Base-by-base conservation (phyloP, 768 basidiomycete species). In the Lanmaoa pseudosensibilis region DNA sequence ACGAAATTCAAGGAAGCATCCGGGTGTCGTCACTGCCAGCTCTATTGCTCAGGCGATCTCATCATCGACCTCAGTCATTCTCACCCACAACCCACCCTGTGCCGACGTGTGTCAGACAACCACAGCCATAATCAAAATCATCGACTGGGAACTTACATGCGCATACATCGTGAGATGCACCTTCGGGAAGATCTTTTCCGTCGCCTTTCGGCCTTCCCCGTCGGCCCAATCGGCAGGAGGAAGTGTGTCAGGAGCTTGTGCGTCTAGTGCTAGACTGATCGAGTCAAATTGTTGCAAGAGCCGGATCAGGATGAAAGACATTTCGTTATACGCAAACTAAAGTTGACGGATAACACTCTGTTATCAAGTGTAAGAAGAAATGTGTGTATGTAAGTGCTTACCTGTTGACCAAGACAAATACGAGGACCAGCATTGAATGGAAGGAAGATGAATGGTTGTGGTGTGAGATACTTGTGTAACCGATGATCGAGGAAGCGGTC, bases 361-460 rank as follows among this genome's bases (percentile, higher is more conserved):
- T 41, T 21, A 50, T 52, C 25, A 40, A 10, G 23, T 21, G 46
- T 13, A 27, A 32, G 32, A 18, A 21, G 18, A 3, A 19, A 23
- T 48, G 38, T 10, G 18, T 1, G 36, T 56, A 40, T 12, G 52
- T 19, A 47, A 50, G 40, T 19, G 39, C 57, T 34, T 46, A 79
- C 83, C 72, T 84, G 82, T 72, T 85, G 84, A 5, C 83, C 83
- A 5, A 83, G 76, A 58, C 83, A 84, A 51, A 84, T 83, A 16
- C 83, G 76, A 7, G 83, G 84, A 18, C 74, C 65, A 16, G 72
- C 83, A 54, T 84, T 84, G 74, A 85, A 85, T 16, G 84, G 84
- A 5, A 88, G 75, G 73, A 90, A 90, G 55, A 87, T 85, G 73
- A 85, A 87, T 0, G 85, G 80, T 59, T 87, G 86, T 37, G 80